A percentile compares a stretch with the other conserved stretches of the same genome.
These are phyloP conservation scores for Ormosia semicastrata DNA, from an alignment of 306 rosid genomes.

Conservation along the genomic window DNA sequence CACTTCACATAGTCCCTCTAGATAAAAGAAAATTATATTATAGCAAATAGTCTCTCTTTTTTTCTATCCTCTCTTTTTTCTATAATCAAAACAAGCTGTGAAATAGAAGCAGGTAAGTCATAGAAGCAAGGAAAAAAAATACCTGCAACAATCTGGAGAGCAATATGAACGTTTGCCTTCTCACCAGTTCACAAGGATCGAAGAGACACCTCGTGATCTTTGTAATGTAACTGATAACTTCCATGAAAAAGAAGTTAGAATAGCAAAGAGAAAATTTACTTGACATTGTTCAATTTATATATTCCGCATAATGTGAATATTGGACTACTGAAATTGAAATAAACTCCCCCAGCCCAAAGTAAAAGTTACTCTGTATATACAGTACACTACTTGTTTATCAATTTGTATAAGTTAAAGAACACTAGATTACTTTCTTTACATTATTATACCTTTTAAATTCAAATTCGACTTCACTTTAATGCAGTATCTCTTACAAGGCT, in stretches of 20 bases:
- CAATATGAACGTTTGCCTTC: conserved; percentile 92
- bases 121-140: conserved; percentile 4
- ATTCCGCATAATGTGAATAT: not conserved
- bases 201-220: conserved; percentile 85
- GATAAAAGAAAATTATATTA: conserved; percentile 16
- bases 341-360: not conserved
- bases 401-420: not conserved
- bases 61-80: not conserved
- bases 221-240: conserved; percentile 74
- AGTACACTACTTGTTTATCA: not conserved
- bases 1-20: conserved; percentile 98
- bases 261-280: not conserved
- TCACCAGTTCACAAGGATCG: conserved; percentile 94
- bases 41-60: not conserved
- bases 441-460: not conserved
- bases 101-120: conserved; percentile 7
- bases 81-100: not conserved
- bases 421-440: not conserved
- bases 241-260: conserved; percentile 41
- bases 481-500: conserved; percentile 28
- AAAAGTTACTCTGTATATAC: not conserved
- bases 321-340: not conserved
- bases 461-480: conserved; percentile 9
- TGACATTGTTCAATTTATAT: not conserved
- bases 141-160: conserved; percentile 95